Evolutionary conservation across 2,329 filamentous ascomycete genomes (phyloP).

Genomic region (Samsoniella hepiali): DNA sequence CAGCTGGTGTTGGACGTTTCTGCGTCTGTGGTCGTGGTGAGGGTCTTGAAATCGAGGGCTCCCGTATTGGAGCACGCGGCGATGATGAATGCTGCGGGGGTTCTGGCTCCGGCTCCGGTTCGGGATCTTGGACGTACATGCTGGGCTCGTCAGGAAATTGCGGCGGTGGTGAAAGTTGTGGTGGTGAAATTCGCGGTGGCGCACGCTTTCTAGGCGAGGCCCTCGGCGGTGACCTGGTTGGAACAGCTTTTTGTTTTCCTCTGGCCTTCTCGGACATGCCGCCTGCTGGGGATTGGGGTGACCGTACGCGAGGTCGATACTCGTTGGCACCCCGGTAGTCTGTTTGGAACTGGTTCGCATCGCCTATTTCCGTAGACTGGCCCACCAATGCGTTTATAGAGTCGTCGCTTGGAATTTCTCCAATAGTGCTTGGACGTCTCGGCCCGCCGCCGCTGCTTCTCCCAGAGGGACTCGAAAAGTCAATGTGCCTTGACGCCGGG

Average conservation of each 20-base stretch:
- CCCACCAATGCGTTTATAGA: conserved; percentile 26
- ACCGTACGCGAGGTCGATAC: background rate
- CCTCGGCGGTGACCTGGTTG: background rate
- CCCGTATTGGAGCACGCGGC: background rate
- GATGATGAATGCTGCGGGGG: background rate
- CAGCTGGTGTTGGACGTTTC: conserved; percentile 6
- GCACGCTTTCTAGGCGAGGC: background rate
- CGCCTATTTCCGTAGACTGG: conserved; percentile 41
- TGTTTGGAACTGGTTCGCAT: conserved; percentile 29
- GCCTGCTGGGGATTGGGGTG: background rate
- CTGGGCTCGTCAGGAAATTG: background rate
- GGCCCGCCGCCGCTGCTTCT: background rate
- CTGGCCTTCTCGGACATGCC: conserved; percentile 21
- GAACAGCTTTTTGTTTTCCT: conserved; percentile 19
- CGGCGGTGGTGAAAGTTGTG: background rate
- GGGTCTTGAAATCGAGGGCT: background rate
- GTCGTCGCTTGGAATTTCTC: conserved; percentile 27
- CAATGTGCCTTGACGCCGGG: conserved; percentile 47
- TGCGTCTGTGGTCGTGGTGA: background rate
- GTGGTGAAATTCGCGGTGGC: background rate
- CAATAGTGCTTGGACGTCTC: conserved; percentile 21
- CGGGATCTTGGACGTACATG: conserved; percentile 10
- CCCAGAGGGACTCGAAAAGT: conserved; percentile 47
- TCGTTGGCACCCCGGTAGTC: conserved; percentile 20
- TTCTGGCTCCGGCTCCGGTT: conserved; percentile 21